These are phyloP conservation scores for Apostasia ramifera DNA, from an alignment of 106 monocot genomes.

Conservation along the genomic window DNA sequence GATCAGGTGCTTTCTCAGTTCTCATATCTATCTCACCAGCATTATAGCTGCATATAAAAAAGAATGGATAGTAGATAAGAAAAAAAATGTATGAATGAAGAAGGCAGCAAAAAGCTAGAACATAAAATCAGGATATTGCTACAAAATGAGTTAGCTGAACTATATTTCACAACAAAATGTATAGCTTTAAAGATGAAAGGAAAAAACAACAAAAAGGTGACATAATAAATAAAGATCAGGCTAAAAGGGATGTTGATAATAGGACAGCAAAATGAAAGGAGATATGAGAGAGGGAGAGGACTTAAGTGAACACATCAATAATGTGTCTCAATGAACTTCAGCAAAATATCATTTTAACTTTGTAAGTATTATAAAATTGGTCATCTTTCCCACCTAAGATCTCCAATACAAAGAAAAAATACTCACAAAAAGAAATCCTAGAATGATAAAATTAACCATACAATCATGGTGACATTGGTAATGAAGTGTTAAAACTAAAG, in stretches of 20 bases:
- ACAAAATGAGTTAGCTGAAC: background rate
- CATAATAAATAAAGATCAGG: too few species aligned
- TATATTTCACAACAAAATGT: too few species aligned
- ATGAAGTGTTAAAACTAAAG: background rate
- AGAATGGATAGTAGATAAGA: background rate
- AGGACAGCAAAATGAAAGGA: background rate
- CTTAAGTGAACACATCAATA: too few species aligned
- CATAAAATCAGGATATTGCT: background rate
- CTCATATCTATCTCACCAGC: constrained; percentile 37
- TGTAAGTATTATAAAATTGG: too few species aligned
- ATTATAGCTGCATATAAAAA: constrained; percentile 45
- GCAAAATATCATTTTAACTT: background rate
- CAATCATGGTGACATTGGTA: too few species aligned
- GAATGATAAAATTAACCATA: too few species aligned
- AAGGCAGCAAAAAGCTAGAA: background rate
- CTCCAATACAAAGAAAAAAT: background rate
- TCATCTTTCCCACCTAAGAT: too few species aligned
- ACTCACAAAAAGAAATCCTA: too few species aligned
- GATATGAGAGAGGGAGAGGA: background rate
- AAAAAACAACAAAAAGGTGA: too few species aligned
- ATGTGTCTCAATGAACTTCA: too few species aligned
- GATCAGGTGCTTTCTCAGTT: constrained; percentile 47
- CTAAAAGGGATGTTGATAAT: too few species aligned
- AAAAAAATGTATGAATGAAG: background rate
- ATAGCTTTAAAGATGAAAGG: too few species aligned